phyloP scores from a whole-genome alignment of 1,284 basidiomycete genomes.

The Microbotryum saponariae region DNA sequence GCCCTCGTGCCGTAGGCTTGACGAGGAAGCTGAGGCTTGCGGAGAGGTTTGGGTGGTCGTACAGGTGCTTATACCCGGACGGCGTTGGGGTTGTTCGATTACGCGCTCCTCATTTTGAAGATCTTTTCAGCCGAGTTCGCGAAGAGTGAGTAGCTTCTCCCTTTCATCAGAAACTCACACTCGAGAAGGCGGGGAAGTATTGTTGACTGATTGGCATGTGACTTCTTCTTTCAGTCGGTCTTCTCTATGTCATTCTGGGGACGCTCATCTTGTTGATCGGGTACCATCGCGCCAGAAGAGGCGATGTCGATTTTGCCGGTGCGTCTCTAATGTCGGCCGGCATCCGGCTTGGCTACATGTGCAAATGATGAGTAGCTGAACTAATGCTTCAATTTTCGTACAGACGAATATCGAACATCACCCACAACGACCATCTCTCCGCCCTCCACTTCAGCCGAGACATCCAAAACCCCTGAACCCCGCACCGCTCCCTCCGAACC shows the following conservation, averaged over 20 bases:
- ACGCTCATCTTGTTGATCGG: conserved; percentile 15
- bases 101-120: conserved; percentile 22
- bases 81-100: conserved; percentile 1
- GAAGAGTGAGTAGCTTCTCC: neutral
- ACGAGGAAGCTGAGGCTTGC: neutral
- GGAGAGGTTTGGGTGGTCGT: neutral
- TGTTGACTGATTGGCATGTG: neutral
- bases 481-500: no score
- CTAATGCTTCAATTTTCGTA: no score
- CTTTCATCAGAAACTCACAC: neutral
- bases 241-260: conserved; percentile 22
- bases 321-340: neutral
- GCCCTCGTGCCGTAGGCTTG: neutral
- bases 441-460: no score
- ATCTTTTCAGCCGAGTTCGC: conserved; percentile 22
- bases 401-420: no score
- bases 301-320: conserved; percentile 24
- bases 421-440: no score
- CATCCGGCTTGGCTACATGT: no score
- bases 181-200: neutral
- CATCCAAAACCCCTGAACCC: no score
- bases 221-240: conserved; percentile 8
- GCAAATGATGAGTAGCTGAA: no score
- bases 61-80: conserved; percentile 3
- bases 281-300: neutral